phyloP scores from a whole-genome alignment of 1,139 yeast species.

The Meyerozyma guilliermondii region DNA sequence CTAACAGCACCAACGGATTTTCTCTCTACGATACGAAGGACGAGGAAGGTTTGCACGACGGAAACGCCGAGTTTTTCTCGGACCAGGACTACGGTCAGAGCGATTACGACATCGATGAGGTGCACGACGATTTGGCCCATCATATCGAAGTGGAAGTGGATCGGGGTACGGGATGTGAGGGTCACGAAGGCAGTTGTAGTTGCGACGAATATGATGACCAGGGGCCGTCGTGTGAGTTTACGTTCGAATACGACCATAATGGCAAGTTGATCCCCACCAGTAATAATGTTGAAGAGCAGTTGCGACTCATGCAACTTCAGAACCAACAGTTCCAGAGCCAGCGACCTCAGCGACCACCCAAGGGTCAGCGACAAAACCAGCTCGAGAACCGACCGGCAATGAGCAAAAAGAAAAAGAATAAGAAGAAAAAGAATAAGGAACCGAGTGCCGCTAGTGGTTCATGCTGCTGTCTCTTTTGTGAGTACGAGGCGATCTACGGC shows the following conservation, averaged over 20 bases:
- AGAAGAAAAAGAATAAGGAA: slow-evolving; percentile 6
- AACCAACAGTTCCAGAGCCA: slow-evolving; percentile 1
- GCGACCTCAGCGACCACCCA: too few relatives aligned
- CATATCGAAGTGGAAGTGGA: slow-evolving; percentile 42
- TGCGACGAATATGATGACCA: slow-evolving; percentile 18
- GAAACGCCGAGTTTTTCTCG: slow-evolving; percentile 19
- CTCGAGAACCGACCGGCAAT: background rate
- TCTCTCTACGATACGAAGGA: slow-evolving; percentile 37
- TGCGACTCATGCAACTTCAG: slow-evolving; percentile 24
- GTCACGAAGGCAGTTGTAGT: slow-evolving; percentile 3
- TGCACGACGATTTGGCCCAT: slow-evolving; percentile 26
- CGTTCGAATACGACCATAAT: slow-evolving; percentile 17
- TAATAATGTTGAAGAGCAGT: slow-evolving; percentile 36
- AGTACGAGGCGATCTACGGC: slow-evolving; percentile 55
- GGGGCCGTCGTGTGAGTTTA: slow-evolving; percentile 40
- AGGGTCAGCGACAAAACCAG: background rate
- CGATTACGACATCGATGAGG: slow-evolving; percentile 37
- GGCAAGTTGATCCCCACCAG: slow-evolving; percentile 41
- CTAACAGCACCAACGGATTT: slow-evolving; percentile 22
- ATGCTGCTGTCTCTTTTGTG: slow-evolving; percentile 51
- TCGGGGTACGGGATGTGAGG: slow-evolving; percentile 26
- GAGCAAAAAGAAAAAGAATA: slow-evolving; percentile 7
- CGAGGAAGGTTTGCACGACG: slow-evolving; percentile 37
- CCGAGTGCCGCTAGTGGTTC: slow-evolving; percentile 15
- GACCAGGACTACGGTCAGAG: slow-evolving; percentile 21